These are phyloP conservation scores for Suillus paluster DNA, from an alignment of 768 basidiomycete genomes.

Conservation along the genomic window DNA sequence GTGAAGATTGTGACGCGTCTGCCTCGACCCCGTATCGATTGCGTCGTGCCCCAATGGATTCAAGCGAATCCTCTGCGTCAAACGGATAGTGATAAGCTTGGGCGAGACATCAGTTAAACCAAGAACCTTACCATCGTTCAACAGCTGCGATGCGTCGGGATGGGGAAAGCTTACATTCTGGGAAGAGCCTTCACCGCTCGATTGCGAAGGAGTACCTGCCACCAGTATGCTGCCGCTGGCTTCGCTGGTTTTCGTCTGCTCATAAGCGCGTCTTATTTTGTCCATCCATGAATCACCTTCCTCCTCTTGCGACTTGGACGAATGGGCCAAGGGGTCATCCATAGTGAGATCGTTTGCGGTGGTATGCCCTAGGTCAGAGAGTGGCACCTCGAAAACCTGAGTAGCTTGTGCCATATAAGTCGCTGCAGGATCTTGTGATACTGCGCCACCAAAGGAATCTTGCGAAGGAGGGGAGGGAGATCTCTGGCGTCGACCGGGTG, in stretches of 20 bases:
- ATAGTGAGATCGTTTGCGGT: conserved; percentile 28
- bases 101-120: neutral
- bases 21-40: neutral
- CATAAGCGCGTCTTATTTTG: conserved; percentile 2
- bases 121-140: conserved; percentile 2
- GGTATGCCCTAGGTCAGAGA: conserved; percentile 55
- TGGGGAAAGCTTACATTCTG: conserved; percentile 36
- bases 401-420: conserved; percentile 46
- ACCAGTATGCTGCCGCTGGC: conserved; percentile 44
- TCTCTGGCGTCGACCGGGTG: conserved; percentile 28
- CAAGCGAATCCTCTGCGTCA: neutral
- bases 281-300: conserved; percentile 11
- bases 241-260: conserved; percentile 17
- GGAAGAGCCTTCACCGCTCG: conserved; percentile 31
- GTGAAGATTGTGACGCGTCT: conserved; percentile 1
- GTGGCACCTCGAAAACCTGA: conserved; percentile 59
- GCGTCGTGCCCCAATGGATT: neutral
- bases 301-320: conserved; percentile 4
- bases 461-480: conserved; percentile 50
- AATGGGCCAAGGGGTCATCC: neutral
- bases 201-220: conserved; percentile 54
- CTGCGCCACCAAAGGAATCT: conserved; percentile 65
- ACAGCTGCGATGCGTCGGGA: conserved; percentile 4
- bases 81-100: neutral
- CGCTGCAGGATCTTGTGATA: conserved; percentile 52